These are phyloP conservation scores for Cyclotella atomus DNA, from an alignment of 108 stramenopile genomes.

Conservation along the genomic window DNA sequence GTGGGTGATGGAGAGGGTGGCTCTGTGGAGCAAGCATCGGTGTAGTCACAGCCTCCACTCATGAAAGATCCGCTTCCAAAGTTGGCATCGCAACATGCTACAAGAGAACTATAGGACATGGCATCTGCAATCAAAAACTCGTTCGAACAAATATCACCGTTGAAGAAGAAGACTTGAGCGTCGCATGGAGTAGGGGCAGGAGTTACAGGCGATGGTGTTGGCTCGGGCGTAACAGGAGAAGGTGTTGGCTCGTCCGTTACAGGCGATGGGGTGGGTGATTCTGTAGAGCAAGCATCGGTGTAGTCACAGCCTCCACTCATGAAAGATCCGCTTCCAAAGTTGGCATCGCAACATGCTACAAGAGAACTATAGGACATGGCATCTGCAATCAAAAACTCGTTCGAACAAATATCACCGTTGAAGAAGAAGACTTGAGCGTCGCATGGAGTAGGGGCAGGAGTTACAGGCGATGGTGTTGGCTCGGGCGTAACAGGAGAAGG, in stretches of 20 bases:
- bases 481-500: background rate
- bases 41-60: background rate
- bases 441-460: conserved; percentile 8
- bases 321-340: background rate
- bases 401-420: background rate
- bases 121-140: background rate
- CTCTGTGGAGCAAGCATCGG: background rate
- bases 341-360: background rate
- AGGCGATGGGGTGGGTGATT: background rate
- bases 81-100: background rate
- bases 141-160: conserved; percentile 2
- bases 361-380: background rate
- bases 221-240: background rate
- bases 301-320: background rate
- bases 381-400: background rate
- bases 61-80: background rate
- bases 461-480: background rate
- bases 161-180: background rate
- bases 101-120: background rate
- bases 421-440: background rate
- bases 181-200: background rate
- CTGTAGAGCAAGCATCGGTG: background rate
- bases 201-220: background rate
- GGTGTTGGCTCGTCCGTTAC: background rate
- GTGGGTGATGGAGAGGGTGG: conserved; percentile 2